Conservation (phyloP, 1,284 basidiomycete genomes). For the Cryptococcus sp. region DNA sequence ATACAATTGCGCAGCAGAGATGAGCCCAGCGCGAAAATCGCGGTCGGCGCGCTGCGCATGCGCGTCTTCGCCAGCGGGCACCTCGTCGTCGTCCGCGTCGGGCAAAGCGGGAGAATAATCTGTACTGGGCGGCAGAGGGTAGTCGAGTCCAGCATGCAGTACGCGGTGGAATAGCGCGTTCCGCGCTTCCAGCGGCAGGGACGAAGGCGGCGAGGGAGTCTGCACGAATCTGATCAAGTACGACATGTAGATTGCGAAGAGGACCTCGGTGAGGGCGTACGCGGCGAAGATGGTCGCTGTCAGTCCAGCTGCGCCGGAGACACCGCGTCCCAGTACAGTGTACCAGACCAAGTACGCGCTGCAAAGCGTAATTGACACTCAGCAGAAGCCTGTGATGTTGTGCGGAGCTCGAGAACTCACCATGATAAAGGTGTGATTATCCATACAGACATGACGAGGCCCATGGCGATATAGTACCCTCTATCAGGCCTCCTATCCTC, state of each 20-base stretch:
- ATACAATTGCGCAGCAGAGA: slow-evolving; percentile 30
- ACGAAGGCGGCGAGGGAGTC: slow-evolving; percentile 56
- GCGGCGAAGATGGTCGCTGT: slow-evolving; percentile 34
- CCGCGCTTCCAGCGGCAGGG: slow-evolving; percentile 56
- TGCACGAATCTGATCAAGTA: slow-evolving; percentile 63
- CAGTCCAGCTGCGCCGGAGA: slow-evolving; percentile 51
- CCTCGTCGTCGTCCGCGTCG: background rate
- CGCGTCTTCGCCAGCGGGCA: slow-evolving; percentile 13
- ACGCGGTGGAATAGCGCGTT: slow-evolving; percentile 64
- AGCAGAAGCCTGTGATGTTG: background rate
- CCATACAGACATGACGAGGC: slow-evolving; percentile 69
- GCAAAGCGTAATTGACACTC: background rate
- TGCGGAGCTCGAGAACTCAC: slow-evolving; percentile 53
- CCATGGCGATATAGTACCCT: slow-evolving; percentile 38
- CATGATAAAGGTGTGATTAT: slow-evolving; percentile 68
- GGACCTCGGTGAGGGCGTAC: slow-evolving; percentile 43
- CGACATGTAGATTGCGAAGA: slow-evolving; percentile 73
- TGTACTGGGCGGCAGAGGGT: slow-evolving; percentile 39
- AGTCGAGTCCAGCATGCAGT: slow-evolving; percentile 66
- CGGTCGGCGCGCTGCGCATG: slow-evolving; percentile 12
- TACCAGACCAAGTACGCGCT: slow-evolving; percentile 57
- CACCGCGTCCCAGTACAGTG: slow-evolving; percentile 54
- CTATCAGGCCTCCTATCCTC: slow-evolving; percentile 19
- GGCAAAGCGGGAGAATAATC: slow-evolving; percentile 11
- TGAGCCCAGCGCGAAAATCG: slow-evolving; percentile 26